Percentiles rank a stretch among this genome's conserved stretches.
phyloP scores from a whole-genome alignment of 1,284 basidiomycete genomes.

The Irpex sp. region DNA sequence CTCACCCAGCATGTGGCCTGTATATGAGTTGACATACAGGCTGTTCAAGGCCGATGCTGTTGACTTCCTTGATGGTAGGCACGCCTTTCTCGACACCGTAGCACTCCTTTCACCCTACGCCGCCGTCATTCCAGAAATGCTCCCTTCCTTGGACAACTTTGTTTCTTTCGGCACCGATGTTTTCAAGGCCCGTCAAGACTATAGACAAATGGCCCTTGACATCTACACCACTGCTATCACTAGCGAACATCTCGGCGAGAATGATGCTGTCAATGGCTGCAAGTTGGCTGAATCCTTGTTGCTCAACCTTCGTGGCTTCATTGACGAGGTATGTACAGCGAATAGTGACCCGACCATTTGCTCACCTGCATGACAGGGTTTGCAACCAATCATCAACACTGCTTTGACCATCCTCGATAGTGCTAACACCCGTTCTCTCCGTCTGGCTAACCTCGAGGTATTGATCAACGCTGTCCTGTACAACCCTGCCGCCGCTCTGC shows the following conservation, averaged over 20 bases:
- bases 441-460: conserved; percentile 78
- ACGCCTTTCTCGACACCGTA: conserved; percentile 1
- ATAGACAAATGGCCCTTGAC: conserved; percentile 80
- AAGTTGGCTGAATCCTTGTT: conserved; percentile 84
- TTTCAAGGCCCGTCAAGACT: conserved; percentile 71
- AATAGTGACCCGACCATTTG: not conserved
- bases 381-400: conserved; percentile 57
- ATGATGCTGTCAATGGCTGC: conserved; percentile 80
- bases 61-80: conserved; percentile 79
- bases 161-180: conserved; percentile 80
- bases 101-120: not conserved
- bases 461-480: conserved; percentile 85
- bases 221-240: conserved; percentile 80
- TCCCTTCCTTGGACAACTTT: conserved; percentile 88
- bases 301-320: conserved; percentile 71
- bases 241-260: conserved; percentile 74
- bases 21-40: conserved; percentile 81
- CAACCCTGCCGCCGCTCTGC: conserved; percentile 75
- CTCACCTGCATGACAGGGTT: conserved; percentile 28
- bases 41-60: conserved; percentile 84
- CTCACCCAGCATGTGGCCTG: conserved; percentile 81
- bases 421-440: conserved; percentile 59
- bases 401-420: conserved; percentile 57
- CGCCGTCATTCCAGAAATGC: conserved; percentile 61
- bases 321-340: conserved; percentile 65